phyloP scores from a whole-genome alignment of 257 asterid genomes.

The Eucommia ulmoides region DNA sequence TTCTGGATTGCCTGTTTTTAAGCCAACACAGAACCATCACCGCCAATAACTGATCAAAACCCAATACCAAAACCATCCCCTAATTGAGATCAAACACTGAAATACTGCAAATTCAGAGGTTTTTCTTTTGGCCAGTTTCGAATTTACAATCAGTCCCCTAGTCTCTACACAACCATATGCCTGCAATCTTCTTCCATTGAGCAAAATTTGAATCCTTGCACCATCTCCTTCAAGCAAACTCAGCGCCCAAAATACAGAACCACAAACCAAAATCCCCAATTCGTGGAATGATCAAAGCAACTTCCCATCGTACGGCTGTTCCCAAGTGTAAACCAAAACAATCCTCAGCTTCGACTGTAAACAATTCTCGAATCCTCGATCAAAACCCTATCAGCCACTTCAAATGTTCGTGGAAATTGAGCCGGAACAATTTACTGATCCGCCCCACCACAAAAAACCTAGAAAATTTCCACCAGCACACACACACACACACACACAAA shows the following conservation, averaged over 20 bases:
- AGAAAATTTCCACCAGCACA: constrained; percentile 7
- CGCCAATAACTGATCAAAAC: constrained; percentile 5
- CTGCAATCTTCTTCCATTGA: constrained; percentile 28
- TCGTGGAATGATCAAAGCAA: not conserved
- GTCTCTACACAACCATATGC: constrained; percentile 8
- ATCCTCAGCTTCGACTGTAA: no score
- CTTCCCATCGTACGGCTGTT: constrained; percentile 1
- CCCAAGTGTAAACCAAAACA: not conserved
- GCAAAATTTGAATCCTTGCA: constrained; percentile 1
- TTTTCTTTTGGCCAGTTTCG: constrained; percentile 1
- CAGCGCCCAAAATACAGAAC: constrained; percentile 7
- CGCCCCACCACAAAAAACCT: not conserved
- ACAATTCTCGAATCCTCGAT: no score
- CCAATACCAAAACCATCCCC: constrained; percentile 12
- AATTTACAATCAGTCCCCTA: not conserved
- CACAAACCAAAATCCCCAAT: constrained; percentile 2
- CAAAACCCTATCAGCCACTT: no score
- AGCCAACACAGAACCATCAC: constrained; percentile 5
- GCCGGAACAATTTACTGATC: constrained; percentile 4
- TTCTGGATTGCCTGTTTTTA: constrained; percentile 4
- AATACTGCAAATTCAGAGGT: not conserved
- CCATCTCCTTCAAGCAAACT: constrained; percentile 5
- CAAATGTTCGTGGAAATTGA: no score
- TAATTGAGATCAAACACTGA: not conserved
- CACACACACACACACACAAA: no score